Conservation (phyloP, 1,139 yeast genomes). For the Taphrina wiesneri region DNA sequence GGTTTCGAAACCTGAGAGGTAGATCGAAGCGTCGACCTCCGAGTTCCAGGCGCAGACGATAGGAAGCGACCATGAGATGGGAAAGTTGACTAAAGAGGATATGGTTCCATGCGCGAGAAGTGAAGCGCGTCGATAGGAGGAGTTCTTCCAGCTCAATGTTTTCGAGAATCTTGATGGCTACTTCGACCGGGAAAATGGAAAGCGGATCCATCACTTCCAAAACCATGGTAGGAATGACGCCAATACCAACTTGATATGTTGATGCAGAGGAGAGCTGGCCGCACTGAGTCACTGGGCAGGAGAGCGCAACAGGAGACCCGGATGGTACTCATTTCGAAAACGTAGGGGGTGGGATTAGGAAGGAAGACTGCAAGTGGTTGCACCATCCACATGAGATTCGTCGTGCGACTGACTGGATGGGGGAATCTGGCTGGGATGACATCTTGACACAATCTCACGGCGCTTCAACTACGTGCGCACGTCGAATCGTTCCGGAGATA, state of each 20-base stretch:
- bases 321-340: too few relatives aligned
- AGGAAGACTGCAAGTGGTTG: too few relatives aligned
- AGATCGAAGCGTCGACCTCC: background rate
- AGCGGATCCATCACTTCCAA: slow-evolving; percentile 4
- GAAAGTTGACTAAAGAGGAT: slow-evolving; percentile 1
- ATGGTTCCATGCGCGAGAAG: slow-evolving; percentile 1
- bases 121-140: slow-evolving; percentile 1
- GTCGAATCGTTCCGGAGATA: too few relatives aligned
- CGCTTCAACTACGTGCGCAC: too few relatives aligned
- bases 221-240: background rate
- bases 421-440: too few relatives aligned
- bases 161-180: slow-evolving; percentile 3
- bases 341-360: too few relatives aligned
- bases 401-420: too few relatives aligned
- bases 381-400: too few relatives aligned
- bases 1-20: background rate
- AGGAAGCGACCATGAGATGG: slow-evolving; percentile 10
- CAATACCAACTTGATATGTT: background rate
- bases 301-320: too few relatives aligned
- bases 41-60: background rate
- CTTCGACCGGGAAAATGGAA: slow-evolving; percentile 4
- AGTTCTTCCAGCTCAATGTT: slow-evolving; percentile 10
- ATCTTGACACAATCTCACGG: too few relatives aligned
- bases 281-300: too few relatives aligned
- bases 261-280: background rate